Base-by-base conservation (phyloP, 176 grass and related monocot genomes). In the Avena atlantica region DNA sequence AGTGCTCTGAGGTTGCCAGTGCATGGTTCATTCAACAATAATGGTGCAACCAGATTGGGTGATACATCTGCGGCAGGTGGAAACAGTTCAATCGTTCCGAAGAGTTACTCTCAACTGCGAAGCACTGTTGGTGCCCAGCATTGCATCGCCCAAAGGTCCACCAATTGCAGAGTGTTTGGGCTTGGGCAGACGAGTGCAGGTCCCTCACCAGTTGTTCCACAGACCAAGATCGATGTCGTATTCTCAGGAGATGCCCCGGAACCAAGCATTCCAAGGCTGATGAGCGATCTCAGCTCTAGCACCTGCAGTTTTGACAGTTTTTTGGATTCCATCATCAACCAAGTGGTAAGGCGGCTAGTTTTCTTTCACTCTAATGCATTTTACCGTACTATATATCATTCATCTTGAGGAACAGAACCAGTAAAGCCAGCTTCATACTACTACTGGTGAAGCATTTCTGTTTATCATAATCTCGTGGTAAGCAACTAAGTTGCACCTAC, bases 311-410 rank as follows among this genome's bases (percentile, higher is more conserved):
- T 95, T 0, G 90, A 95, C 5, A 88, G 91, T 12, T 85, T 95
- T 82, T 89, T 93, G 60, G 92, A 89, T 89, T 95, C 95, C 40
- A 84, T 98, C 67, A 95, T 98, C 74, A 98, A 36, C 34, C 34
- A 36, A 36, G 70, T 65, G 88, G 95, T 98, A 93, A 86, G 86
- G 25, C 45, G 0, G 9, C 55, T 14, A 2, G 57, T 47, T 7
- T 34, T 12, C 19, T 57, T 6, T 47, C 58, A 36, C 34, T 36
- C 34, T 36, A 36, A 36, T 36, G 4, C 34, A 36, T 36, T 36
- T 36, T 36, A 36, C 34, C 3, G 34, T 36, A 36, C 3, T 36
- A 36, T 27, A 27, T 27, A 27, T 27, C 27, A 27, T 27, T 27
- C 27, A 27, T 27, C 27, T 27, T 27, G 27, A 27, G 27, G 27